These are phyloP conservation scores for Paecilomyces sp. DNA, from an alignment of 2,329 filamentous ascomycete species.

Conservation along the genomic window DNA sequence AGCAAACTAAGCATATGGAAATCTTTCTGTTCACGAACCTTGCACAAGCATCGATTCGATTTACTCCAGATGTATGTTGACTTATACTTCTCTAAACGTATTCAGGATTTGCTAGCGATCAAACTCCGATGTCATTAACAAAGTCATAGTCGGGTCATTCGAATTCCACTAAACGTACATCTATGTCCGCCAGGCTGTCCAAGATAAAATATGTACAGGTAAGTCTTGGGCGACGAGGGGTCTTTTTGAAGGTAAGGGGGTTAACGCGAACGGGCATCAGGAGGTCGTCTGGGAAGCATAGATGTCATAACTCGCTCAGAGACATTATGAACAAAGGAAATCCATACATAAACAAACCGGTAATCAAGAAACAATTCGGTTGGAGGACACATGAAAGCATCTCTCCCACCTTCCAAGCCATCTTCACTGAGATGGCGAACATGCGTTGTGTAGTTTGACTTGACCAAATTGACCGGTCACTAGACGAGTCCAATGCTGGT, in stretches of 20 bases:
- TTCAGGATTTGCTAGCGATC: background rate
- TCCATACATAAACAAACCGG: slow-evolving; percentile 5
- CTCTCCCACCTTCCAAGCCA: background rate
- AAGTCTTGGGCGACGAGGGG: background rate
- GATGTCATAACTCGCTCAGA: background rate
- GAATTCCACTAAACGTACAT: background rate
- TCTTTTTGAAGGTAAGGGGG: background rate
- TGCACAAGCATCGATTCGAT: background rate
- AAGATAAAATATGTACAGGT: background rate
- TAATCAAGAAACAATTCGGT: slow-evolving; percentile 14
- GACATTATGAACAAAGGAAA: slow-evolving; percentile 3
- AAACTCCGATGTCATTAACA: background rate
- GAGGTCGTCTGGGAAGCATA: background rate
- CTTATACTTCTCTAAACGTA: background rate
- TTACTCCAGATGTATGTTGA: background rate
- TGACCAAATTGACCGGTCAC: background rate
- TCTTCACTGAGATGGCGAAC: background rate
- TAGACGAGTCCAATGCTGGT: background rate
- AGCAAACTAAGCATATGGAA: background rate
- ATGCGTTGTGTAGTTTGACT: background rate
- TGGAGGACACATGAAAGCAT: background rate
- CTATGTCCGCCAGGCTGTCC: background rate
- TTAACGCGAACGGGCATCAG: background rate
- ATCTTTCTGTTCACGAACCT: background rate
- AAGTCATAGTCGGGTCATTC: background rate